Base-by-base conservation (phyloP, 2,329 filamentous ascomycete genomes). In the Onygenales sp. region DNA sequence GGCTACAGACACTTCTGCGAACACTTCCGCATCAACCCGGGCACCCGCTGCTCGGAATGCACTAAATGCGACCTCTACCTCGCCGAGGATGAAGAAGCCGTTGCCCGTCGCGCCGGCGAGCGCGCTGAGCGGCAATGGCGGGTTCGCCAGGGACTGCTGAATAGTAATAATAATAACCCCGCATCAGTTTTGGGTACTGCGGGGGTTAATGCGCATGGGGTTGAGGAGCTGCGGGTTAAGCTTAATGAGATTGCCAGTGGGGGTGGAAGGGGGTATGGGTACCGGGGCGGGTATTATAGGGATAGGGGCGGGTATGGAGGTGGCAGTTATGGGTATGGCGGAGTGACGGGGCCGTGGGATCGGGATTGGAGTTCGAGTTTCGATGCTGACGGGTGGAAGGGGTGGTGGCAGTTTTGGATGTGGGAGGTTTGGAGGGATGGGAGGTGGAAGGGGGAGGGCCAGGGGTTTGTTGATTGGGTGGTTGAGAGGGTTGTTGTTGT, bases 1-100 rank as follows among this genome's bases (percentile, higher is more conserved):
- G 91, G 92, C 0, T 97, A 98, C 69, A 79, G 83, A 40, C 93
- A 98, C 70, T 98, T 96, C 65, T 98, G 93, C 67, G 87, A 95
- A 66, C 93, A 97, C 70, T 97, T 97, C 68, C 81, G 93, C 7
- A 85, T 88, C 8, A 80, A 87, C 56, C 88, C 86, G 0, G 89
- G 91, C 48, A 79, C 81, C 11, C 75, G 77, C 11, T 98, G 93
- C 67, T 77, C 69, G 1, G 83, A 94, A 67, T 97, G 93, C 71
- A 84, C 85, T 42, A 83, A 82, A 62, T 92, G 87, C 70, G 89
- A 90, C 64, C 76, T 92, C 9, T 82, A 82, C 61, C 69, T 74
- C 43, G 87, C 85, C 72, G 86, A 91, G 70, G 79, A 84, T 52
- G 87, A 91, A 65, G 82, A 89, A 56, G 73, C 76, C 36, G 82